A percentile compares a stretch with the other conserved stretches of the same genome.
Conservation (phyloP, 2,329 filamentous ascomycete species). For the Harringtonia lauricola region DNA sequence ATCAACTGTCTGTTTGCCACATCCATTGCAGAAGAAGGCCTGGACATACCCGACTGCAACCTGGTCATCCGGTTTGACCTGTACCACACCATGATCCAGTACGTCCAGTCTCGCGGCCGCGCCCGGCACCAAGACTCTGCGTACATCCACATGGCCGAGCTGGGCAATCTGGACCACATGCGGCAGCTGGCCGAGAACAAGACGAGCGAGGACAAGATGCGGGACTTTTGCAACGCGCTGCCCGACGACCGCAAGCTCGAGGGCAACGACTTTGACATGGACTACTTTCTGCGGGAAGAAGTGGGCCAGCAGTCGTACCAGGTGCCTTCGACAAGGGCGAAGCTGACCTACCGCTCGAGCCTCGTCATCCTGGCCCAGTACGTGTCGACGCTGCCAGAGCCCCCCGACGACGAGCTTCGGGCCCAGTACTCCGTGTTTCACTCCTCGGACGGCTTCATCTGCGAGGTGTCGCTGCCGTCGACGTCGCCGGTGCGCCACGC, state of each 20-base stretch:
- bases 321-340: conserved; percentile 60
- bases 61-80: conserved; percentile 70
- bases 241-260: conserved; percentile 62
- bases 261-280: conserved; percentile 45
- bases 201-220: conserved; percentile 51
- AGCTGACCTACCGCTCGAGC: conserved; percentile 66
- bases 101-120: conserved; percentile 83
- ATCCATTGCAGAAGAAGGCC: conserved; percentile 55
- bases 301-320: conserved; percentile 40
- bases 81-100: conserved; percentile 83
- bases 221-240: conserved; percentile 63
- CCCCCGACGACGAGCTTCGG: conserved; percentile 21
- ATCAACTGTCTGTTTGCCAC: conserved; percentile 57
- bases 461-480: conserved; percentile 70
- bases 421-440: conserved; percentile 50
- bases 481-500: conserved; percentile 59
- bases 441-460: conserved; percentile 47
- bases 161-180: conserved; percentile 50
- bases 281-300: conserved; percentile 42
- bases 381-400: conserved; percentile 52
- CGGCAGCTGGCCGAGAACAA: conserved; percentile 47
- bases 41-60: conserved; percentile 59
- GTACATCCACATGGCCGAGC: conserved; percentile 77
- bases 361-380: conserved; percentile 64
- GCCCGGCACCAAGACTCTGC: conserved; percentile 68